Percentiles rank a stretch among this genome's conserved stretches.
Evolutionary conservation across 164 flowering plant species (phyloP).

Genomic region (Saururus chinensis): DNA sequence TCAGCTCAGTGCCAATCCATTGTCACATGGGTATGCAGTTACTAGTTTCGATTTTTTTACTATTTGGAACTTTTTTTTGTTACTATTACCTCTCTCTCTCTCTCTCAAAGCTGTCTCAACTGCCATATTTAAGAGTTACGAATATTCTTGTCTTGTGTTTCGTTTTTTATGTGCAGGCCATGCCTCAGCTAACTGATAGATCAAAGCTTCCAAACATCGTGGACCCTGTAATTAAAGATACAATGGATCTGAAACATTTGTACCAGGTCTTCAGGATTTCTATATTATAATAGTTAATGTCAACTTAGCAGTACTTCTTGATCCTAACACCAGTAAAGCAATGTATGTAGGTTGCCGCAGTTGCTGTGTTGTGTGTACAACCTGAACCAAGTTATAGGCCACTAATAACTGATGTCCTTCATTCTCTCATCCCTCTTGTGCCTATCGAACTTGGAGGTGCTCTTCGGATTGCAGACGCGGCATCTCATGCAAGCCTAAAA

Average conservation of each 20-base stretch:
- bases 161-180: slow-evolving; percentile 50
- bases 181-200: slow-evolving; percentile 96
- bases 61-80: too few relatives aligned
- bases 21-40: slow-evolving; percentile 77
- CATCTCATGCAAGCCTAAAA: slow-evolving; percentile 8
- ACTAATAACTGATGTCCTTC: slow-evolving; percentile 67
- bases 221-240: slow-evolving; percentile 71
- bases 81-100: not conserved
- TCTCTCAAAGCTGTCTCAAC: not conserved
- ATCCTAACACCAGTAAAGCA: not conserved
- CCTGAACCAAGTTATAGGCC: slow-evolving; percentile 86
- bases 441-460: slow-evolving; percentile 75
- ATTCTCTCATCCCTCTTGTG: slow-evolving; percentile 72
- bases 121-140: not conserved
- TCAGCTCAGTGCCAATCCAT: slow-evolving; percentile 79
- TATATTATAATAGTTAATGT: not conserved
- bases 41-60: too few relatives aligned
- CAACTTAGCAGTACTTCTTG: not conserved
- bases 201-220: slow-evolving; percentile 81
- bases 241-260: slow-evolving; percentile 86
- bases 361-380: slow-evolving; percentile 79
- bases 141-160: not conserved
- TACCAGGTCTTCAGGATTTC: slow-evolving; percentile 50
- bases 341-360: slow-evolving; percentile 61
- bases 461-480: slow-evolving; percentile 29